These are phyloP conservation scores for Xylaria sp. DNA, from an alignment of 2,329 filamentous ascomycete species.

Conservation along the genomic window DNA sequence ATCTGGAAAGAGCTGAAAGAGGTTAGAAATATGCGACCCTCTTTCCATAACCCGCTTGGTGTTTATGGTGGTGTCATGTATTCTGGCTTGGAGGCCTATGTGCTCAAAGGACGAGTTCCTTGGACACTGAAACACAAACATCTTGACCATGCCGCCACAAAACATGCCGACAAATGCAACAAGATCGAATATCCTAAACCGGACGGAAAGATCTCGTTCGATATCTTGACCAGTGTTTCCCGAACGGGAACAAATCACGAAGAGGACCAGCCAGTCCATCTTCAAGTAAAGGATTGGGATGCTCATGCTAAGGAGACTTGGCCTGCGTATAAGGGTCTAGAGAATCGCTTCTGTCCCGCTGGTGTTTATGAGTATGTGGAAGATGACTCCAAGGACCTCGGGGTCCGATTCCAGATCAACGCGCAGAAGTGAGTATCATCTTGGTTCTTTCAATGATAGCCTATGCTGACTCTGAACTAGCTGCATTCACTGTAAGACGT, in stretches of 20 bases:
- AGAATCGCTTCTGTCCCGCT: conserved; percentile 96
- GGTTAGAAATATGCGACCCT: conserved; percentile 97
- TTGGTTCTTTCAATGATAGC: background rate
- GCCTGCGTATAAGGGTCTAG: conserved; percentile 88
- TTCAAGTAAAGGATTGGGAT: conserved; percentile 96
- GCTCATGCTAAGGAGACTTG: conserved; percentile 84
- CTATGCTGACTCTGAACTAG: conserved; percentile 60
- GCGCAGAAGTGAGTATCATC: conserved; percentile 83
- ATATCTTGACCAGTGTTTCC: conserved; percentile 94
- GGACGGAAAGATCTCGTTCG: conserved; percentile 93
- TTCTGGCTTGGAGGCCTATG: conserved; percentile 89
- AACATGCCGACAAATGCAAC: conserved; percentile 77
- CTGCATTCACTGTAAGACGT: conserved; percentile 99
- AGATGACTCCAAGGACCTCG: conserved; percentile 84
- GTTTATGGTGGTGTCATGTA: conserved; percentile 91
- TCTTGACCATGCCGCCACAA: conserved; percentile 81
- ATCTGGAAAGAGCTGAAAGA: conserved; percentile 96
- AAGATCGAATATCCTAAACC: conserved; percentile 98
- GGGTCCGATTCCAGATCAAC: conserved; percentile 97
- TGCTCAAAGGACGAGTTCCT: conserved; percentile 85
- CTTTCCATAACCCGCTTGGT: conserved; percentile 88
- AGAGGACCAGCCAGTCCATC: conserved; percentile 95
- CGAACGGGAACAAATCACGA: conserved; percentile 98
- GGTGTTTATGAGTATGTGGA: conserved; percentile 99
- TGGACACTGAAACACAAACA: conserved; percentile 92